These are phyloP conservation scores for Coemansia sp. DNA, from an alignment of 192 early-diverging fungal species.

Conservation along the genomic window DNA sequence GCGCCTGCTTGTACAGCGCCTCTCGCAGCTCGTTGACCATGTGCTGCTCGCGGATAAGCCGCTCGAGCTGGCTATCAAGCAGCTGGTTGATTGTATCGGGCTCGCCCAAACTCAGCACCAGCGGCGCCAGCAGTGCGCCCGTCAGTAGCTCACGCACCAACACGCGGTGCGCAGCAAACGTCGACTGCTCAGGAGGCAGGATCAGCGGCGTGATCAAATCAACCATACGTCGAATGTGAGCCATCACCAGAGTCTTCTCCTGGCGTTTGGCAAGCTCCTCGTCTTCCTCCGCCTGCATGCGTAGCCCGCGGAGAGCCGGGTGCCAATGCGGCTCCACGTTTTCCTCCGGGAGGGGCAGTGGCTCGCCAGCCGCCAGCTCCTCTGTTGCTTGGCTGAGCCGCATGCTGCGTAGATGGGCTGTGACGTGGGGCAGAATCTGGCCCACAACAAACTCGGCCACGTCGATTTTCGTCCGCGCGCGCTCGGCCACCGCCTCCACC, in stretches of 20 bases:
- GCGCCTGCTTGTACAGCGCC: slow-evolving; percentile 62
- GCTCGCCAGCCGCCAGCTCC: slow-evolving; percentile 12
- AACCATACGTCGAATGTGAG: slow-evolving; percentile 60
- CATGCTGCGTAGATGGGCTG: slow-evolving; percentile 60
- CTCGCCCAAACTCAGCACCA: slow-evolving; percentile 66
- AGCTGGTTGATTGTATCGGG: slow-evolving; percentile 86
- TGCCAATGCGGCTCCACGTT: no score
- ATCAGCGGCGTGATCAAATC: slow-evolving; percentile 64
- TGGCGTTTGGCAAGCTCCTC: slow-evolving; percentile 3
- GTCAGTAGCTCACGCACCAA: slow-evolving; percentile 74
- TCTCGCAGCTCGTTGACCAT: slow-evolving; percentile 70
- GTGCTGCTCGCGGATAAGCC: slow-evolving; percentile 53
- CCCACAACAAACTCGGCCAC: slow-evolving; percentile 57
- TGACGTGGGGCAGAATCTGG: slow-evolving; percentile 66
- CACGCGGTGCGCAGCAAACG: slow-evolving; percentile 56
- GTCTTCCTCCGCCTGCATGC: not conserved
- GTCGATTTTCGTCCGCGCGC: slow-evolving; percentile 47
- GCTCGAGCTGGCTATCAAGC: slow-evolving; percentile 57
- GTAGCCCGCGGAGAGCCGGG: not conserved
- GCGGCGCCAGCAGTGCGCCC: slow-evolving; percentile 63
- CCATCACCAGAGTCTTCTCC: slow-evolving; percentile 50
- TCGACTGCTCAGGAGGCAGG: slow-evolving; percentile 55
- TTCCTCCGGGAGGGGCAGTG: not conserved
- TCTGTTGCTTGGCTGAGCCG: slow-evolving; percentile 48
- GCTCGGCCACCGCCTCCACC: slow-evolving; percentile 24